Percentiles rank a stretch among this genome's conserved stretches.
Evolutionary conservation across 2,329 filamentous ascomycete genomes (phyloP).

Genomic region (Torrubiellomyces zombiae): DNA sequence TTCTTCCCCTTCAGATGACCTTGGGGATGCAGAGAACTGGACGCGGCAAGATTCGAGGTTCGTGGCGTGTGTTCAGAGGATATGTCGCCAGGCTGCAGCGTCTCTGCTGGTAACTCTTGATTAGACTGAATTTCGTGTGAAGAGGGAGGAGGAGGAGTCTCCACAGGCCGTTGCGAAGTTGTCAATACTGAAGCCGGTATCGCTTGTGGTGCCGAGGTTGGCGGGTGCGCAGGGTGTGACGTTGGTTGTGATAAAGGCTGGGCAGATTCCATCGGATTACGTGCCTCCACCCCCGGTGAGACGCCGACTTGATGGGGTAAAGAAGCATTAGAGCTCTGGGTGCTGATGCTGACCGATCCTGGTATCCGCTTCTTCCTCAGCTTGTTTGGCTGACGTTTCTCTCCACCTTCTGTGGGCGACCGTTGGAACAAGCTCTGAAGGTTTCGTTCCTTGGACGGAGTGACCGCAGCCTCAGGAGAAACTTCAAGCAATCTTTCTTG

Average conservation of each 20-base stretch:
- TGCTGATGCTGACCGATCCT: slow-evolving; percentile 65
- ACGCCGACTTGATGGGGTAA: slow-evolving; percentile 30
- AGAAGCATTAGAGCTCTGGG: slow-evolving; percentile 77
- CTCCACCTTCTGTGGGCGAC: slow-evolving; percentile 41
- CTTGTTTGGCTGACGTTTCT: slow-evolving; percentile 70
- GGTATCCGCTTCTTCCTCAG: slow-evolving; percentile 73
- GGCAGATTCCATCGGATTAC: slow-evolving; percentile 28
- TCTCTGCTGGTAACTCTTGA: too few relatives aligned
- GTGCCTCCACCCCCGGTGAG: slow-evolving; percentile 28
- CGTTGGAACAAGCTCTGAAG: slow-evolving; percentile 56
- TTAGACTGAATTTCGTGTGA: too few relatives aligned
- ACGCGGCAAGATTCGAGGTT: slow-evolving; percentile 27
- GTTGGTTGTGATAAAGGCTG: slow-evolving; percentile 2
- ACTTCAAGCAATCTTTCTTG: slow-evolving; percentile 30
- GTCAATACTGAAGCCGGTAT: too few relatives aligned
- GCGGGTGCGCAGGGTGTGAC: not conserved
- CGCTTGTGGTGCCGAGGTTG: not conserved
- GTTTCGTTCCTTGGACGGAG: slow-evolving; percentile 48
- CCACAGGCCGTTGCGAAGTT: not conserved
- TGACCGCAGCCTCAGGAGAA: slow-evolving; percentile 28
- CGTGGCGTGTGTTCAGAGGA: slow-evolving; percentile 29
- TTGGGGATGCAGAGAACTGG: slow-evolving; percentile 24
- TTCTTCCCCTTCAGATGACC: slow-evolving; percentile 43
- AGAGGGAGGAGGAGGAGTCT: slow-evolving; percentile 1
- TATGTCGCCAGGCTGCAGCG: slow-evolving; percentile 13